A percentile compares a stretch with the other conserved stretches of the same genome.
phyloP scores from a whole-genome alignment of 306 rosid species.

The Lotus japonicus region DNA sequence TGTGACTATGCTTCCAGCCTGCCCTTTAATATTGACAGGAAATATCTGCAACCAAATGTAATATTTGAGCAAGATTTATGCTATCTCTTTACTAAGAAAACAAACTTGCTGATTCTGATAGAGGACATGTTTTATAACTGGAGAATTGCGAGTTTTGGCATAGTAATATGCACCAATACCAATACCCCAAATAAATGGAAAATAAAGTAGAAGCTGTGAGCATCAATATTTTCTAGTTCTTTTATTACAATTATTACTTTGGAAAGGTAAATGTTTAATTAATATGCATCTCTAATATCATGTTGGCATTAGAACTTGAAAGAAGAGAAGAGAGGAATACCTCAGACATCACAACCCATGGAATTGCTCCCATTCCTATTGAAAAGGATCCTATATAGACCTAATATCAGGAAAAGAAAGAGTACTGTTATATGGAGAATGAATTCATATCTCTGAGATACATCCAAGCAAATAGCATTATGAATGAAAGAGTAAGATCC shows the following conservation, averaged over 20 bases:
- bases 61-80: not conserved
- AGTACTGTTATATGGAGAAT: not conserved
- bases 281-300: not conserved
- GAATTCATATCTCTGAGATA: not conserved
- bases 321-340: conserved; percentile 25
- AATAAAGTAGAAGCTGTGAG: not conserved
- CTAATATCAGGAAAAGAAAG: conserved; percentile 32
- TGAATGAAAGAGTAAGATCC: not conserved
- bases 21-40: conserved; percentile 80
- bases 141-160: not conserved
- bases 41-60: conserved; percentile 49
- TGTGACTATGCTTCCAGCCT: conserved; percentile 83
- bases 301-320: not conserved
- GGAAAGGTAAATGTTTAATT: not conserved
- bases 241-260: no score
- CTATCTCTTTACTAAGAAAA: not conserved
- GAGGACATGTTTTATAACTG: conserved; percentile 30
- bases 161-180: not conserved
- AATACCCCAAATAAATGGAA: not conserved
- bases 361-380: conserved; percentile 91
- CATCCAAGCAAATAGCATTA: not conserved
- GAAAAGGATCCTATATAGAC: conserved; percentile 71
- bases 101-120: not conserved
- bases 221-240: not conserved
- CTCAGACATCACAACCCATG: conserved; percentile 98